phyloP scores from a whole-genome alignment of 371 early-diverging fungal genomes.

The Mucor indicus region DNA sequence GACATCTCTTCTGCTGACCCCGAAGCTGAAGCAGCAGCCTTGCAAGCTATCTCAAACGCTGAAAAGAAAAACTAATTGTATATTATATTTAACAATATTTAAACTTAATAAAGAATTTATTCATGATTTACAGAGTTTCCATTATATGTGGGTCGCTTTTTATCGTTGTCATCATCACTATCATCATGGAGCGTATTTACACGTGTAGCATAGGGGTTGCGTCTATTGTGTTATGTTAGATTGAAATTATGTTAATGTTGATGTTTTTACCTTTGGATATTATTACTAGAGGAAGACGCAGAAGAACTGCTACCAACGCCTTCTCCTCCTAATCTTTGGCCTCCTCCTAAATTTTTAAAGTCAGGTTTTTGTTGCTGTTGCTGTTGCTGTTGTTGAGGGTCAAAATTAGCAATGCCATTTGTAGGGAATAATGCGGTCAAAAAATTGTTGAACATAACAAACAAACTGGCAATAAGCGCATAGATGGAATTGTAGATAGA shows the following conservation, averaged over 20 bases:
- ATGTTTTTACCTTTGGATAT: too few species aligned
- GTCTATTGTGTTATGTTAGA: slow-evolving; percentile 1
- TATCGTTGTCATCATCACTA: slow-evolving; percentile 13
- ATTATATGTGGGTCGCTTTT: slow-evolving; percentile 35
- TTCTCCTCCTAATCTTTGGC: slow-evolving; percentile 22
- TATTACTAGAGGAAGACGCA: not conserved
- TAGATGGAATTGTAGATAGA: slow-evolving; percentile 27
- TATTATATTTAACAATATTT: too few species aligned
- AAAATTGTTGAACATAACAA: slow-evolving; percentile 9
- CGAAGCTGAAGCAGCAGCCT: not conserved
- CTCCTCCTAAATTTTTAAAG: slow-evolving; percentile 11
- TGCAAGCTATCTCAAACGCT: not conserved
- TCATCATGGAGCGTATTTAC: slow-evolving; percentile 25
- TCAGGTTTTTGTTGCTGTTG: slow-evolving; percentile 4
- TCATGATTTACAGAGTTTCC: slow-evolving; percentile 51
- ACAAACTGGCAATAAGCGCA: slow-evolving; percentile 19
- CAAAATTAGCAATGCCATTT: not conserved
- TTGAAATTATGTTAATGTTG: too few species aligned
- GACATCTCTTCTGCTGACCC: not conserved
- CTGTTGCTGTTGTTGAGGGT: not conserved
- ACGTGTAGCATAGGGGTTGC: slow-evolving; percentile 20
- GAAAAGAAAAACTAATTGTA: too few species aligned
- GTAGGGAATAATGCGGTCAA: slow-evolving; percentile 25
- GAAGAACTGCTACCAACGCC: not conserved
- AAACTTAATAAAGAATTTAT: slow-evolving; percentile 11